Conservation (phyloP, 257 asterid species). For the Solanum sparsipilum region DNA sequence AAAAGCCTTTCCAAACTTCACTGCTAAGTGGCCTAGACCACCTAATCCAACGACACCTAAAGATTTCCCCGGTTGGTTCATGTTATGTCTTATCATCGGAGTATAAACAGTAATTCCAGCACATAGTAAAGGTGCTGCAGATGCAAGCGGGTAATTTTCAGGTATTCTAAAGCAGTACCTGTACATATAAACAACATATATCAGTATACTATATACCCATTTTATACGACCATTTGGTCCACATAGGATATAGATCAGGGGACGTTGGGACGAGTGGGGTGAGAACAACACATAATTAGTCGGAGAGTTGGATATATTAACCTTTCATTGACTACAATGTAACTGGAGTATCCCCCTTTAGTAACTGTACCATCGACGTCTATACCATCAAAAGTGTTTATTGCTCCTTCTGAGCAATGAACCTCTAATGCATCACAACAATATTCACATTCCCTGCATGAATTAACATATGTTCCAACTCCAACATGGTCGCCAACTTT, state of each 20-base stretch:
- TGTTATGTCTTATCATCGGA: slow-evolving; percentile 76
- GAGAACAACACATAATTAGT: neutral
- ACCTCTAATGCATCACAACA: slow-evolving; percentile 47
- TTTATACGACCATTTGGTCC: neutral
- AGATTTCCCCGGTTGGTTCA: slow-evolving; percentile 85
- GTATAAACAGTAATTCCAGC: slow-evolving; percentile 91
- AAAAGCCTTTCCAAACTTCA: slow-evolving; percentile 90
- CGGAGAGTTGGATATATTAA: neutral
- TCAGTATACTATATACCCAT: neutral
- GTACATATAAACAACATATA: neutral
- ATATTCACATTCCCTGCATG: slow-evolving; percentile 85
- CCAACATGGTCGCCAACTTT: slow-evolving; percentile 75
- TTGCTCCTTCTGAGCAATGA: slow-evolving; percentile 58
- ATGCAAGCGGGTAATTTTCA: slow-evolving; percentile 48
- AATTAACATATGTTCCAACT: slow-evolving; percentile 84
- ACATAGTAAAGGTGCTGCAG: slow-evolving; percentile 87
- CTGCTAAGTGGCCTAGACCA: slow-evolving; percentile 95
- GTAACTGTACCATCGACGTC: slow-evolving; percentile 84
- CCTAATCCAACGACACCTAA: slow-evolving; percentile 89
- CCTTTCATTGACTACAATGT: slow-evolving; percentile 73
- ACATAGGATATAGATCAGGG: neutral
- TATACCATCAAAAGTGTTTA: slow-evolving; percentile 51
- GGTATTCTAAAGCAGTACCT: slow-evolving; percentile 84
- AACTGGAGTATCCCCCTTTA: slow-evolving; percentile 82
- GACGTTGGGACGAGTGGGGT: neutral